phyloP scores from a whole-genome alignment of 805 yeast species.

The Cyberlindnera xishuangbannaensis region DNA sequence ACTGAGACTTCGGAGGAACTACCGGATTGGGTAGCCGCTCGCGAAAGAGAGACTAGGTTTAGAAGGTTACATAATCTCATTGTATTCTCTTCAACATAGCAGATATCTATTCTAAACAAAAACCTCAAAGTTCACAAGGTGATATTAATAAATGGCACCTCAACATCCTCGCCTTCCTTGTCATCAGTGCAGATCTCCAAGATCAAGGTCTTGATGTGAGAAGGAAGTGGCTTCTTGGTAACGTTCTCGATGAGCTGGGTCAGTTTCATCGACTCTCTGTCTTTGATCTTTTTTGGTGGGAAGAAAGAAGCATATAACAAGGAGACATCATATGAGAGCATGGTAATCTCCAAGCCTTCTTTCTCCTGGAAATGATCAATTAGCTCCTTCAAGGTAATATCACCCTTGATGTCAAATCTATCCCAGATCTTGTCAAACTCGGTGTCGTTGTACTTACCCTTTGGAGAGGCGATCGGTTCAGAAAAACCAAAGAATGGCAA shows the following conservation, averaged over 20 bases:
- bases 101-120: too few relatives aligned
- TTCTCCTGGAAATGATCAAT: slow-evolving; percentile 69
- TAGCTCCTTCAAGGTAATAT: slow-evolving; percentile 68
- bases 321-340: slow-evolving; percentile 89
- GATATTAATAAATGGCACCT: slow-evolving; percentile 81
- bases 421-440: slow-evolving; percentile 92
- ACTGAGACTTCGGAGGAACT: too few relatives aligned
- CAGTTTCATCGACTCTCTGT: slow-evolving; percentile 60
- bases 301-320: slow-evolving; percentile 88
- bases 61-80: too few relatives aligned
- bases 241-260: slow-evolving; percentile 79
- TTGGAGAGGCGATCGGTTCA: slow-evolving; percentile 86
- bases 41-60: too few relatives aligned
- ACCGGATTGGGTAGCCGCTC: too few relatives aligned
- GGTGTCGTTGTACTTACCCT: slow-evolving; percentile 74
- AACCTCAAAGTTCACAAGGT: slow-evolving; percentile 29
- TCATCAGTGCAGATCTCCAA: slow-evolving; percentile 93
- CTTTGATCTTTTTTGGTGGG: slow-evolving; percentile 86
- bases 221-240: slow-evolving; percentile 74
- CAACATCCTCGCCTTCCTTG: slow-evolving; percentile 89
- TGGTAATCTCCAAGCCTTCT: slow-evolving; percentile 82
- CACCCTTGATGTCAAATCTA: slow-evolving; percentile 76
- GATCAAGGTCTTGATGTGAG: slow-evolving; percentile 69
- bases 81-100: too few relatives aligned
- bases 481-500: slow-evolving; percentile 95